Conservation (phyloP, 176 grass and related monocot genomes). For the Stipa capillata region DNA sequence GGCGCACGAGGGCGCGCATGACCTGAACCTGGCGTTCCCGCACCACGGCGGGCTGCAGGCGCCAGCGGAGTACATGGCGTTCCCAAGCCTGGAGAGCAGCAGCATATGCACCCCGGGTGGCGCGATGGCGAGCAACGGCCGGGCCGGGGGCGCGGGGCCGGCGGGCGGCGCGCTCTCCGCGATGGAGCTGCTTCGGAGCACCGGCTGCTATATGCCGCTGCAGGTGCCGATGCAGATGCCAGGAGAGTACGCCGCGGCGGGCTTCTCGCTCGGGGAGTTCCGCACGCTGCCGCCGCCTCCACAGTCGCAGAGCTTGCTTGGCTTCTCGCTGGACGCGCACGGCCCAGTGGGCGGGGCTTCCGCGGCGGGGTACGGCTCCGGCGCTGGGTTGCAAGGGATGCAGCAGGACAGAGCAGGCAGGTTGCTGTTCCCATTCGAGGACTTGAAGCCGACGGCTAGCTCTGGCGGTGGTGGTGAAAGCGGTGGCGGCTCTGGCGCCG, state of each 20-base stretch:
- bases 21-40: slow-evolving; percentile 77
- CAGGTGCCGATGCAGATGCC: slow-evolving; percentile 48
- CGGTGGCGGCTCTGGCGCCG: slow-evolving; percentile 14
- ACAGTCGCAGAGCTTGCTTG: slow-evolving; percentile 33
- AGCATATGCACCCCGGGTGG: slow-evolving; percentile 22
- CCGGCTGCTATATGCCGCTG: slow-evolving; percentile 51
- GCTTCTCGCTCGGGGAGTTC: slow-evolving; percentile 51
- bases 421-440: slow-evolving; percentile 73
- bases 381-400: slow-evolving; percentile 30
- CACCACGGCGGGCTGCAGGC: slow-evolving; percentile 34
- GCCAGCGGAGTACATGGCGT: slow-evolving; percentile 42
- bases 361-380: slow-evolving; percentile 25
- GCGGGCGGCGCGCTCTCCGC: slow-evolving; percentile 66
- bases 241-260: slow-evolving; percentile 49
- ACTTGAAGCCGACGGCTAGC: slow-evolving; percentile 53
- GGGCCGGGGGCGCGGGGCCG: no score
- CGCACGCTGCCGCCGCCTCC: slow-evolving; percentile 31
- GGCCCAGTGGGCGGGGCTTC: slow-evolving; percentile 10
- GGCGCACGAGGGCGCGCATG: slow-evolving; percentile 50
- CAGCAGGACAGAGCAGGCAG: slow-evolving; percentile 49
- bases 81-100: slow-evolving; percentile 73
- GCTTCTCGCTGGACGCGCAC: slow-evolving; percentile 56
- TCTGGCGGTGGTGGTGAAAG: slow-evolving; percentile 23
- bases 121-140: slow-evolving; percentile 9
- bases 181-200: slow-evolving; percentile 85